These are phyloP conservation scores for Ophiostoma ips DNA, from an alignment of 2,329 filamentous ascomycete genomes.

Conservation along the genomic window DNA sequence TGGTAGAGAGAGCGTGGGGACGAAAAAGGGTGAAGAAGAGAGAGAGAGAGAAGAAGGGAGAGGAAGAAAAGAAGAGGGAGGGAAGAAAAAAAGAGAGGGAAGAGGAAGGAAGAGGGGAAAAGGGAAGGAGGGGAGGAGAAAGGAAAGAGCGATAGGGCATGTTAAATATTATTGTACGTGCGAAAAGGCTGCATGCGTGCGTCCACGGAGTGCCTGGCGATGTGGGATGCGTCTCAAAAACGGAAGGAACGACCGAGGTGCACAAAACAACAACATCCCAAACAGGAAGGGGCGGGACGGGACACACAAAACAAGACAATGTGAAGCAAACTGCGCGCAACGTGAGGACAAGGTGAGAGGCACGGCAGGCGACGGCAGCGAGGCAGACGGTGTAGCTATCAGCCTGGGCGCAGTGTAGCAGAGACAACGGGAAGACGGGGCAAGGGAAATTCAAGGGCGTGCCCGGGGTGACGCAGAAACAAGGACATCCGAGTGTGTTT, in stretches of 20 bases:
- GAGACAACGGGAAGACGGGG: background rate
- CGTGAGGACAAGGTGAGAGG: background rate
- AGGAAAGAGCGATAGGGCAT: background rate
- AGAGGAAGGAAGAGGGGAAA: background rate
- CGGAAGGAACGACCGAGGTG: slow-evolving; percentile 9
- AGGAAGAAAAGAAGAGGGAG: background rate
- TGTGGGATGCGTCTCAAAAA: background rate
- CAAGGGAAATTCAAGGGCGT: slow-evolving; percentile 7
- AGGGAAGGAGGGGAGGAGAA: background rate
- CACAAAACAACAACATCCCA: slow-evolving; percentile 4
- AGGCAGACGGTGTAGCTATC: too few species aligned
- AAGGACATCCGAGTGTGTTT: slow-evolving; percentile 1
- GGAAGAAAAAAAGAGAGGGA: background rate
- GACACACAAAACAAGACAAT: slow-evolving; percentile 1
- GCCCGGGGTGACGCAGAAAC: slow-evolving; percentile 9
- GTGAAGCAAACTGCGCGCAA: background rate
- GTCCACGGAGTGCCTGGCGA: slow-evolving; percentile 1
- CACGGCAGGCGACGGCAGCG: background rate
- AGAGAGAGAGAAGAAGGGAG: slow-evolving; percentile 1
- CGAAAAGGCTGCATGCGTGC: background rate
- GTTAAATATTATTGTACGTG: background rate
- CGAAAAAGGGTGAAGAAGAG: background rate
- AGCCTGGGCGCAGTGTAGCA: too few species aligned
- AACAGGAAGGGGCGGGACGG: slow-evolving; percentile 9
- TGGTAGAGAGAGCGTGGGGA: background rate